Evolutionary conservation across 169 alveolate genomes (phyloP), one percentile per base, ranked within the genome.

Genomic region (Cryptosporidium andersoni): DNA sequence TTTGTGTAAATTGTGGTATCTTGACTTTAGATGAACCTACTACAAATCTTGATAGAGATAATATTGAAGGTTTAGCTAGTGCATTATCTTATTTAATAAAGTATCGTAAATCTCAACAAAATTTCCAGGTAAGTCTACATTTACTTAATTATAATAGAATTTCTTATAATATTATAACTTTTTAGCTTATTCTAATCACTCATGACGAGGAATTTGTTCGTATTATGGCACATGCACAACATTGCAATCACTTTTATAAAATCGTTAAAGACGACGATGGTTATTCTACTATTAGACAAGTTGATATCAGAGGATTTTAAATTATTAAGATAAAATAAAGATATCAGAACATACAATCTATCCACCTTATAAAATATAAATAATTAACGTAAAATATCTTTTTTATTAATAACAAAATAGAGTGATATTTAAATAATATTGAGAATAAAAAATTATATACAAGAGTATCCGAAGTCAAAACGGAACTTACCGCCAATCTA

Each of bases 1-100:
- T 99, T 92, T 95, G 99, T 55, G 90, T 91, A 43, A 94, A 97
- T 90, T 97, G 99, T 92, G 99, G 99, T 37, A 93, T 99, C 6
- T 93, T 99, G 55, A 98, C 99, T 7, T 92, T 99, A 40, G 99
- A 99, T 89, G 99, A 99, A 82, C 99, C 99, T 7, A 99, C 99
- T 1, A 98, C 99, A 2, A 98, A 98, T 89, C 91, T 98, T 80
- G 99, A 99, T 88, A 90, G 91, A 60, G 89, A 91, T 36, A 96
- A 98, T 92, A 94, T 96, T 12, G 95, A 92, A 92, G 98, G 97
- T 65, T 74, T 93, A 80, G 96, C 94, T 16, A 91, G 55, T 25
- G 85, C 85, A 42, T 9, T 74, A 51, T 64, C 85, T 56, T 45
- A 80, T 42, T 66, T 92, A 5, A 92, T 95, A 52, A 95, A 95